Evolutionary conservation across 192 early-diverging fungal genomes (phyloP), one percentile per base, ranked within the genome.

Genomic region (Coemansia javaensis): DNA sequence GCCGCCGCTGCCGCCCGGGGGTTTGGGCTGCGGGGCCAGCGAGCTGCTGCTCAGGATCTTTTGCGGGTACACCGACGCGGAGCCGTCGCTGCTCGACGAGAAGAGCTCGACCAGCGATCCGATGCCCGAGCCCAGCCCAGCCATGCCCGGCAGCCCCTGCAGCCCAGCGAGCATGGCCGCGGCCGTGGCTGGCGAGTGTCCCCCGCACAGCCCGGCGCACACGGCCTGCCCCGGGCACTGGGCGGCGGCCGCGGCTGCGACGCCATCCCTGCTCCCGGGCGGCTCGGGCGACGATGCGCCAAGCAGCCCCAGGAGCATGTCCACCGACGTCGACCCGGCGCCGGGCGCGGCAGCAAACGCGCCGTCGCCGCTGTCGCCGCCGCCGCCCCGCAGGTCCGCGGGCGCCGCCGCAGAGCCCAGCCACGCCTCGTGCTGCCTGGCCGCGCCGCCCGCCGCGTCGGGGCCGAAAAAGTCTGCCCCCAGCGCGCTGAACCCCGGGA

Each of bases 31-130:
- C 10, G 64, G 64, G 5, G 68, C 68, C 34, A 72, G 31, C 18
- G 47, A 43, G 32, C 68, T 72, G 25, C 32, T 65, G 39, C 32
- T 50, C 4, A 72, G 48, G 5, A 72, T 50, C 7, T 64, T 63
- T 22, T 72, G 56, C 0, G 68, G 68, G 27, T 72, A 72, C 38
- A 72, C n/a, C 7, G 61, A 40, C 7, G 52, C 27, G 11, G 27
- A 13, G 14, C 46, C 52, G 27, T 60, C 67, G 25, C 41, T 32
- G 25, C 30, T 51, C 7, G 56, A 50, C 10, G 68, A 46, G 28
- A 63, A 72, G 53, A 68, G 34, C 16, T 68, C 58, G 3, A 50
- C 53, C 21, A 68, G 46, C 4, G 56, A 64, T 9, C 55, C 33
- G n/a, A 47, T 50, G 15, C 53, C 53, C 4, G 57, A 53, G 14